These are phyloP conservation scores for Ogataea parapolymorpha DNA, from an alignment of 805 yeast genomes.

Conservation along the genomic window DNA sequence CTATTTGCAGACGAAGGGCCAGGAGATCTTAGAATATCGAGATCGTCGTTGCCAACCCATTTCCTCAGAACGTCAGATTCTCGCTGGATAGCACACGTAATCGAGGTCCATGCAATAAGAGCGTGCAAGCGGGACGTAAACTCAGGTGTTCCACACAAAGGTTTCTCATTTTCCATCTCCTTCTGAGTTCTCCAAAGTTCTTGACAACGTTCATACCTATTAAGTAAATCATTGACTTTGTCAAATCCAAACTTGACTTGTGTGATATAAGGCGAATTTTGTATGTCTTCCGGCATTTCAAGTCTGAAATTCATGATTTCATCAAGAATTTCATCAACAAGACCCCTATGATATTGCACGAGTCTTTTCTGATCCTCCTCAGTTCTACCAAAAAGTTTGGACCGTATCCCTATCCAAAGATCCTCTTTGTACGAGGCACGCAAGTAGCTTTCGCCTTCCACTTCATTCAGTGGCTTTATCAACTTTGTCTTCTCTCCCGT, in stretches of 20 bases:
- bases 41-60: slow-evolving; percentile 84
- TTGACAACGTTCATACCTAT: slow-evolving; percentile 62
- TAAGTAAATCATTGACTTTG: slow-evolving; percentile 56
- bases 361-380: slow-evolving; percentile 74
- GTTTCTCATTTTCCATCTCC: slow-evolving; percentile 78
- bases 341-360: slow-evolving; percentile 62
- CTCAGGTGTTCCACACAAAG: slow-evolving; percentile 58
- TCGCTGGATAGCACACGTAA: slow-evolving; percentile 62
- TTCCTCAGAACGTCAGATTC: slow-evolving; percentile 57
- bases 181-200: slow-evolving; percentile 75
- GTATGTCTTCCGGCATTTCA: slow-evolving; percentile 35
- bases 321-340: slow-evolving; percentile 70
- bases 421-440: slow-evolving; percentile 62
- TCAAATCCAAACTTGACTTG: slow-evolving; percentile 36
- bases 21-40: slow-evolving; percentile 51
- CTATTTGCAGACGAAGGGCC: slow-evolving; percentile 13
- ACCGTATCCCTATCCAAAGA: slow-evolving; percentile 83
- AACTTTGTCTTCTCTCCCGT: slow-evolving; percentile 82
- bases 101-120: slow-evolving; percentile 77
- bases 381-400: slow-evolving; percentile 76
- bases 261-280: slow-evolving; percentile 19
- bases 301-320: slow-evolving; percentile 65
- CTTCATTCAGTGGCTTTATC: slow-evolving; percentile 44
- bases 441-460: slow-evolving; percentile 44
- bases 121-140: slow-evolving; percentile 71